A percentile compares a stretch with the other conserved stretches of the same genome.
These are phyloP conservation scores for Mariannaea sp. DNA, from an alignment of 2,329 filamentous ascomycete species.

Conservation along the genomic window DNA sequence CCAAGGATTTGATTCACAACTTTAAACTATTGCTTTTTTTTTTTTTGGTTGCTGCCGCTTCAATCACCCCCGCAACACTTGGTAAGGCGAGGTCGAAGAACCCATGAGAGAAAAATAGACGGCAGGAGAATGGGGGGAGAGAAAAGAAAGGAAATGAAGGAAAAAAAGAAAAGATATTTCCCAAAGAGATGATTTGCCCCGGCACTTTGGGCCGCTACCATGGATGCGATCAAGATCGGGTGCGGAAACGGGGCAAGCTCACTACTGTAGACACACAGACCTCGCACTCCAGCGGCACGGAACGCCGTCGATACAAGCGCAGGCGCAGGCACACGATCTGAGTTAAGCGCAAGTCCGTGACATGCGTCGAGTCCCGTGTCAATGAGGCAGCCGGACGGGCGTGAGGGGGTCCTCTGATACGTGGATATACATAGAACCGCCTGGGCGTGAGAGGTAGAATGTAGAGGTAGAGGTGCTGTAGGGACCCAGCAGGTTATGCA, in stretches of 20 bases:
- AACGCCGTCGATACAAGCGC: not conserved
- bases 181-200: not conserved
- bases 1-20: too few relatives aligned
- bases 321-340: not conserved
- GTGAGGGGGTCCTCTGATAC: too few relatives aligned
- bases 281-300: constrained; percentile 11
- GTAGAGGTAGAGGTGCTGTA: too few relatives aligned
- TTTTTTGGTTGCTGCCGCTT: too few relatives aligned
- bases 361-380: not conserved
- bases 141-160: not conserved
- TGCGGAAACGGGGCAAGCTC: constrained; percentile 2
- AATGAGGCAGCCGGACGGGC: not conserved
- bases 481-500: too few relatives aligned
- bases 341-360: not conserved
- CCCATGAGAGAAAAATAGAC: too few relatives aligned
- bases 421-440: too few relatives aligned
- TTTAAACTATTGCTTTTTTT: too few relatives aligned
- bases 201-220: constrained; percentile 6
- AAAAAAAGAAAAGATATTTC: not conserved
- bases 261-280: constrained; percentile 29
- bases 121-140: too few relatives aligned
- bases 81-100: too few relatives aligned
- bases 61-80: too few relatives aligned
- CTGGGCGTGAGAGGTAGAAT: too few relatives aligned
- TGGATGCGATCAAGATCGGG: constrained; percentile 10